These are phyloP conservation scores for Phytophthora megakarya DNA, from an alignment of 352 stramenopile genomes.

Conservation along the genomic window DNA sequence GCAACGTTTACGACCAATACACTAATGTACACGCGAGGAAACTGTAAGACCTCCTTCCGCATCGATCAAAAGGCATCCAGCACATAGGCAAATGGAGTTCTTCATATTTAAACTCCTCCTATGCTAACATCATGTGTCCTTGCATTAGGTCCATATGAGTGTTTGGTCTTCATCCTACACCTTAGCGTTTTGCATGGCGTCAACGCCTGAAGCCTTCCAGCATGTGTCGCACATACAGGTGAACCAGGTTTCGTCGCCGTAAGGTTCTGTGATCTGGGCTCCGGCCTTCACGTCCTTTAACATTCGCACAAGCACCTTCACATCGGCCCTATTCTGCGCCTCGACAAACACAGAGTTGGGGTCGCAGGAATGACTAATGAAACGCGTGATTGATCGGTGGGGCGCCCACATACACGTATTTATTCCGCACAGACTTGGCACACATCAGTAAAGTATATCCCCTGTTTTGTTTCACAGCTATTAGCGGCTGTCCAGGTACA, in stretches of 20 bases:
- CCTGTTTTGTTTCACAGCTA: slow-evolving; percentile 8
- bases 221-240: background rate
- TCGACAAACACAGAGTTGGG: background rate
- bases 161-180: background rate
- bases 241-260: background rate
- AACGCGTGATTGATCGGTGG: background rate
- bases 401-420: slow-evolving; percentile 11
- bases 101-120: too few species aligned
- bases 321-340: background rate
- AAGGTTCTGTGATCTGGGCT: background rate
- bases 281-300: background rate
- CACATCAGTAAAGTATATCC: slow-evolving; percentile 6
- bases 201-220: background rate
- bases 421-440: background rate
- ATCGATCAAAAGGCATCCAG: too few species aligned
- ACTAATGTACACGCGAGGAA: too few species aligned
- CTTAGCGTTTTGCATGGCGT: background rate
- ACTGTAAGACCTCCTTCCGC: too few species aligned
- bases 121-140: too few species aligned
- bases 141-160: background rate
- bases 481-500: background rate
- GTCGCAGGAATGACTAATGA: slow-evolving; percentile 3
- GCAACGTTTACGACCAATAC: background rate
- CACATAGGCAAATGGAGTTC: too few species aligned
- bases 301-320: background rate